Conservation (phyloP, 2,329 filamentous ascomycete species). For the Nemania serpens region DNA sequence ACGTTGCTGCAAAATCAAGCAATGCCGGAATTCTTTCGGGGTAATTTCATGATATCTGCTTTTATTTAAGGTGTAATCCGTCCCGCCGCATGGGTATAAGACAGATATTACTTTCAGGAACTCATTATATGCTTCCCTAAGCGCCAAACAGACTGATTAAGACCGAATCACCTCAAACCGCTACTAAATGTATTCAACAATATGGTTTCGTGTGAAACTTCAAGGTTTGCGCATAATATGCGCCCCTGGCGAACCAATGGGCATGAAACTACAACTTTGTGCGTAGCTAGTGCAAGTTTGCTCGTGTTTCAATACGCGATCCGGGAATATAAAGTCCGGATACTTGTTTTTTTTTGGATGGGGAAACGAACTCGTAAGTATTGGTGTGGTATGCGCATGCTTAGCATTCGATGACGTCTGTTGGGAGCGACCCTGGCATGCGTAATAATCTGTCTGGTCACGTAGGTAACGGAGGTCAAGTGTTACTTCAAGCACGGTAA, state of each 20-base stretch:
- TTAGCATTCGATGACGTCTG: conserved; percentile 1
- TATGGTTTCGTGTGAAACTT: neutral
- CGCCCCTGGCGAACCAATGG: neutral
- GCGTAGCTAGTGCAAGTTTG: neutral
- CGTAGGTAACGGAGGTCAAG: no score
- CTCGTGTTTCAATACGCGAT: conserved; percentile 1
- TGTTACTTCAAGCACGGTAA: no score
- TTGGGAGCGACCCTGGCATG: neutral
- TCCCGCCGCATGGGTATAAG: no score
- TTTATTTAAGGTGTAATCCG: no score
- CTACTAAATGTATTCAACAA: neutral
- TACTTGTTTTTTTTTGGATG: conserved; percentile 3
- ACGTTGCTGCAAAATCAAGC: no score
- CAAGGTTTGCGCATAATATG: neutral
- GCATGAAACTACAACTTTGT: neutral
- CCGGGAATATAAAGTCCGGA: conserved; percentile 5
- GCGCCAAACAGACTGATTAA: no score
- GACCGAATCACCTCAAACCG: neutral
- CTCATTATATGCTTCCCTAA: no score
- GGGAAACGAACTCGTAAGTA: neutral
- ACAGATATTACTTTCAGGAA: neutral
- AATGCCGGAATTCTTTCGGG: no score
- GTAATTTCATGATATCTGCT: no score
- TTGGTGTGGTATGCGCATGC: neutral
- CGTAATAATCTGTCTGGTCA: no score